Percentiles rank a stretch among this genome's conserved stretches.
Evolutionary conservation across 2,329 filamentous ascomycete species (phyloP).

Genomic region (Fonsecaea monophora): DNA sequence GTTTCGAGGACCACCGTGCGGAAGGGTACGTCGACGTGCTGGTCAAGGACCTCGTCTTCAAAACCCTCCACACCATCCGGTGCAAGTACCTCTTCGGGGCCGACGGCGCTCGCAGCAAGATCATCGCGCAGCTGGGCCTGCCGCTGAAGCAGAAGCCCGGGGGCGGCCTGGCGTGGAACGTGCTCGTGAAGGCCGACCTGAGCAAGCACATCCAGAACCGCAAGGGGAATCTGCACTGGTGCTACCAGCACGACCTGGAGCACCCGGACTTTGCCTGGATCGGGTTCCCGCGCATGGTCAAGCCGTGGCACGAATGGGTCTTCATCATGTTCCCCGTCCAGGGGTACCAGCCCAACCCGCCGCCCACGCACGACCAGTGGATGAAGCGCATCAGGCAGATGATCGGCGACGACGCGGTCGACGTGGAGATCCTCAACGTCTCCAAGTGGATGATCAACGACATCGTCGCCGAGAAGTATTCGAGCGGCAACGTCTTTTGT

Average conservation of each 20-base stretch:
- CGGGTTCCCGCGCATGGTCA: conserved; percentile 64
- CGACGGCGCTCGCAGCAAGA: conserved; percentile 59
- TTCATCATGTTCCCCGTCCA: conserved; percentile 60
- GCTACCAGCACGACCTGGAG: conserved; percentile 62
- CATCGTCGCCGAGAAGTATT: conserved; percentile 64
- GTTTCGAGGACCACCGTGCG: conserved; percentile 40
- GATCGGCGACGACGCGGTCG: conserved; percentile 62
- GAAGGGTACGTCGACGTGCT: conserved; percentile 45
- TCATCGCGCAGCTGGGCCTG: conserved; percentile 56
- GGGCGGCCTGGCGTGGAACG: conserved; percentile 58
- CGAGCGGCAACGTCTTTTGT: conserved; percentile 44
- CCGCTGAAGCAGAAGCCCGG: conserved; percentile 55
- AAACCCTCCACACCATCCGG: conserved; percentile 40
- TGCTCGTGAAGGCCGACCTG: conserved; percentile 60
- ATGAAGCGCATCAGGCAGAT: conserved; percentile 54
- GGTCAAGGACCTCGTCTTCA: conserved; percentile 46
- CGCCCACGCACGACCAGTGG: conserved; percentile 57
- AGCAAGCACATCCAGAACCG: conserved; percentile 57
- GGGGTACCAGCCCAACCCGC: conserved; percentile 45
- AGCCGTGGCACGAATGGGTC: conserved; percentile 69
- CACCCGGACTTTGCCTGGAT: conserved; percentile 60
- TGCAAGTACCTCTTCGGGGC: conserved; percentile 66
- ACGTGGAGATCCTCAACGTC: conserved; percentile 59
- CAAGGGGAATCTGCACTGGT: conserved; percentile 66
- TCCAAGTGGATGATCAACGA: conserved; percentile 69